Percentiles rank a stretch among this genome's conserved stretches.
Evolutionary conservation across 1,284 basidiomycete genomes (phyloP).

Genomic region (Phlebopus sp.): DNA sequence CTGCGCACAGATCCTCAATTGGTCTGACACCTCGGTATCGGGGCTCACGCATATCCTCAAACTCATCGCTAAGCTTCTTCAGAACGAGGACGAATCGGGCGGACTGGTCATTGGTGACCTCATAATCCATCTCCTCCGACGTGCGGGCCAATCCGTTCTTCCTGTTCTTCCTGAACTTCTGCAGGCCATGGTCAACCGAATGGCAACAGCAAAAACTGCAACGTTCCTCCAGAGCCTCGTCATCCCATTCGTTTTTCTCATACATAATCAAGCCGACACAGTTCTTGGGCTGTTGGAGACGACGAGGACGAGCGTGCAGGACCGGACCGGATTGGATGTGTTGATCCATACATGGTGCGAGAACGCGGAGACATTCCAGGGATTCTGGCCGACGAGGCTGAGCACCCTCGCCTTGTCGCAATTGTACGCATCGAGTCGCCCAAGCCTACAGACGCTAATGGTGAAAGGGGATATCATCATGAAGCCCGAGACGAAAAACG

Average conservation of each 20-base stretch:
- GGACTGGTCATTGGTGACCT: constrained; percentile 92
- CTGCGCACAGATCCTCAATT: constrained; percentile 73
- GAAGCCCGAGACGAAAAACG: constrained; percentile 73
- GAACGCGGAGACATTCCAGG: constrained; percentile 90
- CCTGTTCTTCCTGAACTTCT: constrained; percentile 86
- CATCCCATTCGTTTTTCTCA: constrained; percentile 90
- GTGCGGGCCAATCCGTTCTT: constrained; percentile 71
- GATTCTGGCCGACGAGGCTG: constrained; percentile 87
- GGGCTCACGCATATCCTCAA: constrained; percentile 75
- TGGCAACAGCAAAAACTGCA: constrained; percentile 82
- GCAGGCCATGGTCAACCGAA: constrained; percentile 77
- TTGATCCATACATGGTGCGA: constrained; percentile 91
- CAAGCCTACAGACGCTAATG: constrained; percentile 60
- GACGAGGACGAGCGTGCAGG: constrained; percentile 54
- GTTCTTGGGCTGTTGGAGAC: constrained; percentile 75
- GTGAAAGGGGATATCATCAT: constrained; percentile 95
- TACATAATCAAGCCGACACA: constrained; percentile 78
- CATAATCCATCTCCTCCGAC: constrained; percentile 87
- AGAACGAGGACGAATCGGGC: constrained; percentile 80
- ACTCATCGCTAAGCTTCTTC: constrained; percentile 74
- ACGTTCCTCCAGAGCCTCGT: constrained; percentile 90
- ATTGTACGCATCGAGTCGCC: constrained; percentile 67
- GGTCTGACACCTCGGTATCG: constrained; percentile 66
- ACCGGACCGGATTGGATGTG: constrained; percentile 70
- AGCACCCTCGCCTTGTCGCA: constrained; percentile 82